Evolutionary conservation across 2,329 filamentous ascomycete species (phyloP), one percentile per base, ranked within the genome.

Genomic region (Rhinocladiella similis): DNA sequence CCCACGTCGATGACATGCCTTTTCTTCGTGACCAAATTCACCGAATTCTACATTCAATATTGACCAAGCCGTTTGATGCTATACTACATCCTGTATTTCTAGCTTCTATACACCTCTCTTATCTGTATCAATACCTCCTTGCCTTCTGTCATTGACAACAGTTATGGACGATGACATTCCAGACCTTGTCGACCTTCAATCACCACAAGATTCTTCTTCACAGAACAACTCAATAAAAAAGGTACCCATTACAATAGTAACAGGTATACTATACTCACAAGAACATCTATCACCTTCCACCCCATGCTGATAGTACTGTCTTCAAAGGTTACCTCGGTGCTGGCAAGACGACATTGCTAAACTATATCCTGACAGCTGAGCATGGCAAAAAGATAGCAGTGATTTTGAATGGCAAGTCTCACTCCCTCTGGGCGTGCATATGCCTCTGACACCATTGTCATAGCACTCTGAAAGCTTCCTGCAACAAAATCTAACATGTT

Each of bases 371-470:
- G 50, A 96, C 89, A 25, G 91, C 92, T 56, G 87, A 93, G 59
- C 94, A 99, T 80, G 93, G 93, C 72, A 97, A 97, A 80, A 96
- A 91, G 69, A 94, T 99, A 71, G 94, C 94, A 10, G 94, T 99
- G 13, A 97, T 99, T 55, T 84, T 99, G 77, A 99, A 99, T 73
- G 91, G 90, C 75, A 68, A 69, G 71, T 80, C 59, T 22, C 22
- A 22, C 35, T 16, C 38, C 39, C 45, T 19, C 56, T 46, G 51
- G 13, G 13, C 27, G 18, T 12, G 13, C 29, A 4, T 33, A 33
- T 14, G 14, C 35, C 25, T 46, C 43, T 46, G 43, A 46, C 43
- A 16, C 14, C 19, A 46, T 25, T 10, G 47, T 16, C 25, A 20
- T 14, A 35, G 18, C 35, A 36, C 47, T 20, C 29, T 22, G n/a